Conservation (phyloP, 2,329 filamentous ascomycete species). For the Cryphonectria parasitica region DNA sequence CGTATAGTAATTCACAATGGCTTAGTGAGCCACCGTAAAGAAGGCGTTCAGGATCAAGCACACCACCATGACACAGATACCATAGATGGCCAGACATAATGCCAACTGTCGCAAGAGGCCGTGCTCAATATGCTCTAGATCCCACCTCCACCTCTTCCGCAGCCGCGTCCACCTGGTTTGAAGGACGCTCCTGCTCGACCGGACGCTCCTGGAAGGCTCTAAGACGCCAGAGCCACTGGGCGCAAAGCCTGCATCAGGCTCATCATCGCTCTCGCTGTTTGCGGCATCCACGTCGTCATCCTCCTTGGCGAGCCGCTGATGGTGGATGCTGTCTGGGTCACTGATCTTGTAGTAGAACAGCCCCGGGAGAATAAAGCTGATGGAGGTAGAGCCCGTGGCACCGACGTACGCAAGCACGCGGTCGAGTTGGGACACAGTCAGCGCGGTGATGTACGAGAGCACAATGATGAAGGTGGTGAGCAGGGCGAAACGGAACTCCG, state of each 20-base stretch:
- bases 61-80: constrained; percentile 83
- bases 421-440: constrained; percentile 88
- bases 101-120: constrained; percentile 71
- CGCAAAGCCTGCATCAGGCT: constrained; percentile 51
- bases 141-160: constrained; percentile 62
- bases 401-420: constrained; percentile 94
- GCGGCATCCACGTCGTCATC: constrained; percentile 75
- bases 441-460: constrained; percentile 82
- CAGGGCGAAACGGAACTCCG: constrained; percentile 84
- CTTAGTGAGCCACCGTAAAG: constrained; percentile 67
- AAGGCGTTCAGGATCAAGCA: constrained; percentile 87
- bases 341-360: constrained; percentile 99
- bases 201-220: constrained; percentile 51
- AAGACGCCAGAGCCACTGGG: constrained; percentile 41
- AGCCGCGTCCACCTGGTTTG: constrained; percentile 49
- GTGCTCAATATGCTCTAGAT: constrained; percentile 66
- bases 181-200: constrained; percentile 45
- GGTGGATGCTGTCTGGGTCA: constrained; percentile 80
- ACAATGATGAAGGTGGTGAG: constrained; percentile 87
- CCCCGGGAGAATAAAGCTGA: constrained; percentile 94
- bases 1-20: not conserved
- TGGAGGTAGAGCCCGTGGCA: constrained; percentile 90
- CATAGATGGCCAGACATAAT: constrained; percentile 79
- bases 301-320: constrained; percentile 86
- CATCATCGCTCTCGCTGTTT: constrained; percentile 60